These are phyloP conservation scores for Lactifluus pinguis DNA, from an alignment of 768 basidiomycete genomes.

Conservation along the genomic window DNA sequence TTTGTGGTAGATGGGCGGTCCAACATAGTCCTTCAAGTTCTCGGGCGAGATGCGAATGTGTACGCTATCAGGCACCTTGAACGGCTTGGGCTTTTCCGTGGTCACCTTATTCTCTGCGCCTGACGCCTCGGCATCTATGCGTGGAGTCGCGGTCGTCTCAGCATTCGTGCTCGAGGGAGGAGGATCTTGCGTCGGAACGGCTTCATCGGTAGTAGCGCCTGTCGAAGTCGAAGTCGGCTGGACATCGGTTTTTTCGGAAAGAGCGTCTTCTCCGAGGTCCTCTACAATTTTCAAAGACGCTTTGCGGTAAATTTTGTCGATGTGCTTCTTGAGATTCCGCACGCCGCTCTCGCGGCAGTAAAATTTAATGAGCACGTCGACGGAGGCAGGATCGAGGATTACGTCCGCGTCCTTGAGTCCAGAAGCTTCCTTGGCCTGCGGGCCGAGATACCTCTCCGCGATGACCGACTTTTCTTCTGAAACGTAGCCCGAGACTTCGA, in stretches of 20 bases:
- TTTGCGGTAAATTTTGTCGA: slow-evolving; percentile 99
- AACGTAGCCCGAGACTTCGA: slow-evolving; percentile 92
- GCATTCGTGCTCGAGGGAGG: slow-evolving; percentile 24
- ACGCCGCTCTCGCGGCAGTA: slow-evolving; percentile 98
- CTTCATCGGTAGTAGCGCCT: slow-evolving; percentile 21
- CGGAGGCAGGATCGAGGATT: slow-evolving; percentile 59
- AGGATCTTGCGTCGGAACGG: slow-evolving; percentile 47
- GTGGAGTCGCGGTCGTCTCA: slow-evolving; percentile 19
- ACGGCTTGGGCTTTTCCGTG: slow-evolving; percentile 68
- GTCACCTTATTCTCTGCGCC: slow-evolving; percentile 44
- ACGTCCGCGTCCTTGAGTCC: slow-evolving; percentile 85
- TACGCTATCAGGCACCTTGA: slow-evolving; percentile 70
- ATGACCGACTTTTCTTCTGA: slow-evolving; percentile 88
- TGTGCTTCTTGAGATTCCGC: slow-evolving; percentile 93
- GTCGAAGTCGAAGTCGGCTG: slow-evolving; percentile 17
- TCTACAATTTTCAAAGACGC: slow-evolving; percentile 86
- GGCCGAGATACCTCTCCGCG: slow-evolving; percentile 78
- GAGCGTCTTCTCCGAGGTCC: slow-evolving; percentile 78
- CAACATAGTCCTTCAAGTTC: slow-evolving; percentile 93
- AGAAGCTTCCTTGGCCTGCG: slow-evolving; percentile 86
- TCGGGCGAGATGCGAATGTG: slow-evolving; percentile 77
- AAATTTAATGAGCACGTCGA: slow-evolving; percentile 89
- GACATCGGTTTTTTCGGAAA: slow-evolving; percentile 64
- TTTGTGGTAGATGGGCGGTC: slow-evolving; percentile 91
- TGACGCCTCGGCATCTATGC: slow-evolving; percentile 15